Conservation (phyloP, 2,329 filamentous ascomycete species). For the Sclerotinia trifoliorum region DNA sequence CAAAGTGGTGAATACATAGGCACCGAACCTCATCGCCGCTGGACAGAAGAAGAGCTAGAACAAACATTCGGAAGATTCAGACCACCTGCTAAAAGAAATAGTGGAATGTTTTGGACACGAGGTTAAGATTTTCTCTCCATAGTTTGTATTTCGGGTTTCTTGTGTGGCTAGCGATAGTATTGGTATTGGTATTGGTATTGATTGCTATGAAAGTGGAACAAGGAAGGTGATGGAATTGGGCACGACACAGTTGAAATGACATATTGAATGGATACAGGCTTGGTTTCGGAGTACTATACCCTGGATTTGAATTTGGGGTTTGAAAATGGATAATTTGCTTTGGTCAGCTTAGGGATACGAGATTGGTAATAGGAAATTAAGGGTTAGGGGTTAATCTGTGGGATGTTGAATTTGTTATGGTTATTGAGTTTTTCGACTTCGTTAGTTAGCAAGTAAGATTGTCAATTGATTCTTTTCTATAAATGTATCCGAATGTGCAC, state of each 20-base stretch:
- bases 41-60: constrained; percentile 39
- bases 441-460: neutral
- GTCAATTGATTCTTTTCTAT: neutral
- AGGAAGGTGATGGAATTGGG: neutral
- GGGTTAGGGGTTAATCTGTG: neutral
- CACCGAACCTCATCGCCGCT: constrained; percentile 35
- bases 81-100: constrained; percentile 26
- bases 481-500: neutral
- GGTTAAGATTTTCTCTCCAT: neutral
- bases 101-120: constrained; percentile 20
- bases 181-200: neutral
- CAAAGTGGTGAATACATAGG: constrained; percentile 36
- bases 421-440: neutral
- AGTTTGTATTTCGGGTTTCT: neutral
- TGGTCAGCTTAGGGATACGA: too few species aligned
- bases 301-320: constrained; percentile 1
- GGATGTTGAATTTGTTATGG: neutral
- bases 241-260: neutral
- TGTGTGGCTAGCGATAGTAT: neutral
- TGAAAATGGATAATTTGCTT: neutral
- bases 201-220: neutral
- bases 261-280: neutral
- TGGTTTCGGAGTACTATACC: constrained; percentile 7
- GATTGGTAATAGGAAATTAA: neutral
- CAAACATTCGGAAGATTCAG: constrained; percentile 33